Conservation (phyloP, 1,139 yeast species). For the Tardiomyces depauwii region DNA sequence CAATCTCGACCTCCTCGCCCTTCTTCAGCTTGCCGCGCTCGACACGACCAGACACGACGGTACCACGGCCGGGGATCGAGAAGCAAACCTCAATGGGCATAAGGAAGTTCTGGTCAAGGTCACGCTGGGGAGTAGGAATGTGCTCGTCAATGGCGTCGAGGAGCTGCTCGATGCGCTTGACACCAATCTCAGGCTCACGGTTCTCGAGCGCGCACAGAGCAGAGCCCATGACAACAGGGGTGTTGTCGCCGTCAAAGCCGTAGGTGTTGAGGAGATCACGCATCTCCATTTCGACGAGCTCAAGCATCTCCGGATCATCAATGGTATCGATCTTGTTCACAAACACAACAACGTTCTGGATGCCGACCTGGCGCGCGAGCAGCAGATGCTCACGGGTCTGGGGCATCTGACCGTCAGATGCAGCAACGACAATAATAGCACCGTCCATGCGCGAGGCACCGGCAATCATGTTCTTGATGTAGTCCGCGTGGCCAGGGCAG, state of each 20-base stretch:
- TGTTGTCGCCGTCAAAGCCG: constrained; percentile 97
- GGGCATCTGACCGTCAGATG: constrained; percentile 99
- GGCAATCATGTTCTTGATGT: constrained; percentile 97
- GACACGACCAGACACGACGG: constrained; percentile 97
- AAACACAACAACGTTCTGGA: constrained; percentile 90
- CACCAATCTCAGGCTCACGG: constrained; percentile 86
- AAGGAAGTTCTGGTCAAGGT: constrained; percentile 90
- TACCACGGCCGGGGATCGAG: constrained; percentile 99
- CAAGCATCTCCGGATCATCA: constrained; percentile 99
- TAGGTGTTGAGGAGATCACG: constrained; percentile 84
- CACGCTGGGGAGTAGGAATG: constrained; percentile 96
- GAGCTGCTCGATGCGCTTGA: constrained; percentile 67
- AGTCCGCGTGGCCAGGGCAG: constrained; percentile 99
- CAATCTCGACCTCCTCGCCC: constrained; percentile 97
- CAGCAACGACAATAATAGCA: constrained; percentile 98
- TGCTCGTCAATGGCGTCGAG: constrained; percentile 87
- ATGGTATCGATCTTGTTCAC: constrained; percentile 97
- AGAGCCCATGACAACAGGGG: constrained; percentile 98
- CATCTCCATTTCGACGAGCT: constrained; percentile 99
- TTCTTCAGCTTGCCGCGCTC: constrained; percentile 95
- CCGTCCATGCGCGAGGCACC: constrained; percentile 99
- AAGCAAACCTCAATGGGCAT: constrained; percentile 97
- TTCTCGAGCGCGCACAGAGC: constrained; percentile 94
- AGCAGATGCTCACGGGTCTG: constrained; percentile 98
- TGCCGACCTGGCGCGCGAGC: constrained; percentile 99